Evolutionary conservation across 1,139 yeast species (phyloP), one percentile per base, ranked within the genome.

Genomic region (Suhomyces bokatorum): DNA sequence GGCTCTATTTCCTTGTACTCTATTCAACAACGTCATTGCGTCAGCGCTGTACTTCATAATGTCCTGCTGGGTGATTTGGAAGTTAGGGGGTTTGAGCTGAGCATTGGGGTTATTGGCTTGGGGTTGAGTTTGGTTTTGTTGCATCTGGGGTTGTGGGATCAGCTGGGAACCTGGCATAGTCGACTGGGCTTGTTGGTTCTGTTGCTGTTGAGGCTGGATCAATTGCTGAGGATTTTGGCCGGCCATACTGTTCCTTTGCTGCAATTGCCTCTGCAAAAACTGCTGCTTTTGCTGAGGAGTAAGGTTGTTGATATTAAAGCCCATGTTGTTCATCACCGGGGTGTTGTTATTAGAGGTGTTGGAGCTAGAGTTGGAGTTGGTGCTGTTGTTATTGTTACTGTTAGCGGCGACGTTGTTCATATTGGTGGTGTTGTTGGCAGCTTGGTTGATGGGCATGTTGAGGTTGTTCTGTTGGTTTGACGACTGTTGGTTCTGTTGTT

Each of bases 41-140:
- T 72, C 78, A 7, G 69, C 59, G 30, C 69, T 64, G 53, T 73
- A 71, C 49, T 70, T 70, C 49, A 64, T 58, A 40, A 70, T 63
- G 48, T 74, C 79, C 42, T 73, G 76, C 20, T 67, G 69, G 5
- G 77, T 69, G 39, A 74, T 66, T 43, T 62, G 68, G 45, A 71
- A 63, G 45, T 64, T 65, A 4, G 78, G 77, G 0, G 69, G 70
- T 44, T 65, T 66, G 14, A 39, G 54, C 15, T 49, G 56, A 6
- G 45, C 47, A 13, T 42, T 34, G 24, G 28, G 50, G 36, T 48
- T 54, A 52, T 37, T 53, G 53, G 34, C 42, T 53, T 42, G 39
- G 29, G 43, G 54, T 43, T 30, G 54, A 24, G 37, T 50, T n/a
- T 52, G 58, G 34, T 47, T 51, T 20, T 49, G 54, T 33, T 44